These are phyloP conservation scores for Cnidoscolus chayamansa DNA, from an alignment of 441 rosid species.

Conservation along the genomic window DNA sequence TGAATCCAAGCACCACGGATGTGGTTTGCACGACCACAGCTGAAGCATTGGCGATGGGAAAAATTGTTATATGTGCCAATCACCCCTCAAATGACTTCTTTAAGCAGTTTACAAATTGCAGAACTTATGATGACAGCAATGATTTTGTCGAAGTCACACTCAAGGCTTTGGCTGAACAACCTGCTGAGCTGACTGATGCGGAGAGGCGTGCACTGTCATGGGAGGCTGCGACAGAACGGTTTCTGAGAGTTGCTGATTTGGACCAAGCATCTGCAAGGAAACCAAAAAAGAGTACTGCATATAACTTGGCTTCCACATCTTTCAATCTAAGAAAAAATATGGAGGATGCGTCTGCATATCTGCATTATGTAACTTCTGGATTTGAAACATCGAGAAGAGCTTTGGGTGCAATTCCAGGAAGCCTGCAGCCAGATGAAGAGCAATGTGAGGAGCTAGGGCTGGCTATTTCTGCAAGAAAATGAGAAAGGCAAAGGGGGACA, in stretches of 20 bases:
- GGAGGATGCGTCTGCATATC: constrained; percentile 74
- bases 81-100: constrained; percentile 89
- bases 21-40: constrained; percentile 97
- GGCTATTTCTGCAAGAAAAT: constrained; percentile 29
- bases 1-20: constrained; percentile 97
- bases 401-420: constrained; percentile 91
- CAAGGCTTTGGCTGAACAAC: constrained; percentile 67
- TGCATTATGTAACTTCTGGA: constrained; percentile 71
- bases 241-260: constrained; percentile 55
- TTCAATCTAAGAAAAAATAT: constrained; percentile 39
- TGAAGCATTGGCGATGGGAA: constrained; percentile 98
- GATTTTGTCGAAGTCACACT: constrained; percentile 55
- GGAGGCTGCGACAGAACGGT: constrained; percentile 91
- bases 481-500: background rate
- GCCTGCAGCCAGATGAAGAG: constrained; percentile 79
- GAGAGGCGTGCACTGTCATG: constrained; percentile 75
- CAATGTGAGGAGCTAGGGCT: constrained; percentile 74
- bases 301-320: constrained; percentile 53
- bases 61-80: constrained; percentile 73
- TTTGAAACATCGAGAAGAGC: constrained; percentile 65
- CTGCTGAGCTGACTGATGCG: constrained; percentile 53
- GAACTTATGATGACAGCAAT: constrained; percentile 39
- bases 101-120: constrained; percentile 88
- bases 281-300: constrained; percentile 25
- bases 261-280: constrained; percentile 28